A percentile compares a stretch with the other conserved stretches of the same genome.
Evolutionary conservation across 441 rosid species (phyloP).

Genomic region (Isatis lusitanica): DNA sequence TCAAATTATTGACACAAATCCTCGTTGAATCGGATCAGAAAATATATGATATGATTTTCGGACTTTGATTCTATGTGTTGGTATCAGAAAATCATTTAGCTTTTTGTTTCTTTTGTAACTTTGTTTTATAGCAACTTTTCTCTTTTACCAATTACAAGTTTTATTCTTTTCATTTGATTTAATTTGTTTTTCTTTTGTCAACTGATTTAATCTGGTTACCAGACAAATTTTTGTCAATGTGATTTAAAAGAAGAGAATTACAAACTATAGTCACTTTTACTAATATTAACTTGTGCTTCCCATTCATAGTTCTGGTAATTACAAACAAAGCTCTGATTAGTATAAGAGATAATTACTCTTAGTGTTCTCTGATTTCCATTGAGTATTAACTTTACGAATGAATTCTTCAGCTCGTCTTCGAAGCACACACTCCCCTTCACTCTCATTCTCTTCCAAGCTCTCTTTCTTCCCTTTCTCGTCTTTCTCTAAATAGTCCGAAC

Average conservation of each 20-base stretch:
- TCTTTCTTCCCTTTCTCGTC: slow-evolving; percentile 22
- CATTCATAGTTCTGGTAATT: background rate
- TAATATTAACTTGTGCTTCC: background rate
- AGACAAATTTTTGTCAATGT: too few species aligned
- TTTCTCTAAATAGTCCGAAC: slow-evolving; percentile 15
- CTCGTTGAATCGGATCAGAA: slow-evolving; percentile 16
- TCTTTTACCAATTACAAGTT: background rate
- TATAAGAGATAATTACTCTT: slow-evolving; percentile 7
- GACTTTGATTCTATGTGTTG: slow-evolving; percentile 10
- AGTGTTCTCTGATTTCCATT: slow-evolving; percentile 55
- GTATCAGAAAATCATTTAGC: background rate
- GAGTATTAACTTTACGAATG: slow-evolving; percentile 51
- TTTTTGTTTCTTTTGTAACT: background rate
- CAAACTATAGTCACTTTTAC: background rate
- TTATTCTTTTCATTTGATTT: too few species aligned
- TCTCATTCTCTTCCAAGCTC: slow-evolving; percentile 30
- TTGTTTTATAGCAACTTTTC: background rate
- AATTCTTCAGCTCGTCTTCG: slow-evolving; percentile 62
- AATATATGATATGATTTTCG: slow-evolving; percentile 13
- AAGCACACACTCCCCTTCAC: slow-evolving; percentile 46
- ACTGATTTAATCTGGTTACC: too few species aligned
- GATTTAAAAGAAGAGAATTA: background rate
- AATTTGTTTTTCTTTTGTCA: too few species aligned
- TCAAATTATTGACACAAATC: slow-evolving; percentile 8
- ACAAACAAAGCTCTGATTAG: slow-evolving; percentile 24